These are phyloP conservation scores for Lycium barbarum DNA, from an alignment of 257 asterid genomes.

Conservation along the genomic window DNA sequence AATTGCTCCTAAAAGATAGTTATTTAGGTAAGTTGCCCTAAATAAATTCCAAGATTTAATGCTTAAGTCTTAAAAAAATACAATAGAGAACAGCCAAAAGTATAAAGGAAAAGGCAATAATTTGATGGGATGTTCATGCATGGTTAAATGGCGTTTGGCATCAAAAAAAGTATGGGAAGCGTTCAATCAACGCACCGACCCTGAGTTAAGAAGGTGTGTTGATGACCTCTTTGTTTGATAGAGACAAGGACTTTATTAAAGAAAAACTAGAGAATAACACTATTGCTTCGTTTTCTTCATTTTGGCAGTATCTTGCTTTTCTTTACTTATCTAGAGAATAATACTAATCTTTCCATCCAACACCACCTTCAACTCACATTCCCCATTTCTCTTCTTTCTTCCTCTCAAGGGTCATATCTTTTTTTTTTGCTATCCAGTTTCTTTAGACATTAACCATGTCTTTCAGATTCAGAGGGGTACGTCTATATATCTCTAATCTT, in stretches of 20 bases:
- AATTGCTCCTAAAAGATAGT: no score
- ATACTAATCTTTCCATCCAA: slow-evolving; percentile 23
- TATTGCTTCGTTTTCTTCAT: slow-evolving; percentile 25
- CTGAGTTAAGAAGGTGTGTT: slow-evolving; percentile 17
- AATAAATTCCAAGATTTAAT: no score
- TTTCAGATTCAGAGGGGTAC: slow-evolving; percentile 53
- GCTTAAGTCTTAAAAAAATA: neutral
- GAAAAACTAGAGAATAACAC: neutral
- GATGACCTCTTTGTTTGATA: slow-evolving; percentile 19
- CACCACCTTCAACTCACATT: neutral
- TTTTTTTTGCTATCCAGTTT: neutral
- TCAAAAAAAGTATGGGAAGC: slow-evolving; percentile 32
- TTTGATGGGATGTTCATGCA: neutral
- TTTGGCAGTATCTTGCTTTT: slow-evolving; percentile 33
- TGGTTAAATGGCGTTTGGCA: slow-evolving; percentile 22
- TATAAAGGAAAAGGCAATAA: neutral
- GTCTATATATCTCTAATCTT: slow-evolving; percentile 5
- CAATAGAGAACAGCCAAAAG: neutral
- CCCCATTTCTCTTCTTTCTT: neutral
- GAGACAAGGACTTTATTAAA: neutral
- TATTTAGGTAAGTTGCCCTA: no score
- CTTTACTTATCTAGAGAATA: neutral
- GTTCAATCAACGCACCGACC: slow-evolving; percentile 41
- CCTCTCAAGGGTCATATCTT: neutral
- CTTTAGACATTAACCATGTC: slow-evolving; percentile 36